A percentile compares a stretch with the other conserved stretches of the same genome.
phyloP scores from a whole-genome alignment of 164 flowering plant species.

The Berberis thunbergii region DNA sequence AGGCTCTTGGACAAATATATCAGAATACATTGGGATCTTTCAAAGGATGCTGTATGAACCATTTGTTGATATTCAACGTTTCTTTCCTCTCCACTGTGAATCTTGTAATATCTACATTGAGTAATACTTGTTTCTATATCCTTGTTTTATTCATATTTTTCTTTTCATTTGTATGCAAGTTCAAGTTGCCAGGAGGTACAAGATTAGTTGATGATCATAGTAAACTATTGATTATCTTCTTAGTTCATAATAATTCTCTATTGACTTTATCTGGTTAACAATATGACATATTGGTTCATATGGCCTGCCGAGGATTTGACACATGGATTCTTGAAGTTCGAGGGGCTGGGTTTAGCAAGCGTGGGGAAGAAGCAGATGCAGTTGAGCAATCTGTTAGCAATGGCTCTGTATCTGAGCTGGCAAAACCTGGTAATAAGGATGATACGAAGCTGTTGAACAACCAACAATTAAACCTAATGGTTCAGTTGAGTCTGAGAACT shows the following conservation, averaged over 20 bases:
- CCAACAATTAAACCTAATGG: background rate
- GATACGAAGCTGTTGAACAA: background rate
- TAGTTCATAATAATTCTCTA: background rate
- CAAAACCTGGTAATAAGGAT: constrained; percentile 36
- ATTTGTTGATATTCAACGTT: too few relatives aligned
- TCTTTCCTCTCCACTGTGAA: too few relatives aligned
- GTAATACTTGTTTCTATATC: too few relatives aligned
- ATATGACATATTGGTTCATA: constrained; percentile 21
- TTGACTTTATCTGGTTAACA: background rate
- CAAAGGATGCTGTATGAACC: too few relatives aligned
- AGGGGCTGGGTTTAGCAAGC: constrained; percentile 88
- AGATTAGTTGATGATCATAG: too few relatives aligned
- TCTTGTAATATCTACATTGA: too few relatives aligned
- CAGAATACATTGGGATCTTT: too few relatives aligned
- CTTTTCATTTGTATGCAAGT: too few relatives aligned
- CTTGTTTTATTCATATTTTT: too few relatives aligned
- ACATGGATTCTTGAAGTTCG: constrained; percentile 97
- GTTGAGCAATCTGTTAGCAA: constrained; percentile 35
- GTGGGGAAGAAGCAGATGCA: constrained; percentile 32
- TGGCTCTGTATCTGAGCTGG: constrained; percentile 31
- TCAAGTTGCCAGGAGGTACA: too few relatives aligned
- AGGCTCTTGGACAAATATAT: too few relatives aligned
- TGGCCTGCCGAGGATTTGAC: constrained; percentile 94
- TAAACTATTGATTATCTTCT: background rate
- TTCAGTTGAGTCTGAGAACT: constrained; percentile 18